A percentile compares a stretch with the other conserved stretches of the same genome.
These are phyloP conservation scores for Phytopythium kandeliae DNA, from an alignment of 352 stramenopile species.

Conservation along the genomic window DNA sequence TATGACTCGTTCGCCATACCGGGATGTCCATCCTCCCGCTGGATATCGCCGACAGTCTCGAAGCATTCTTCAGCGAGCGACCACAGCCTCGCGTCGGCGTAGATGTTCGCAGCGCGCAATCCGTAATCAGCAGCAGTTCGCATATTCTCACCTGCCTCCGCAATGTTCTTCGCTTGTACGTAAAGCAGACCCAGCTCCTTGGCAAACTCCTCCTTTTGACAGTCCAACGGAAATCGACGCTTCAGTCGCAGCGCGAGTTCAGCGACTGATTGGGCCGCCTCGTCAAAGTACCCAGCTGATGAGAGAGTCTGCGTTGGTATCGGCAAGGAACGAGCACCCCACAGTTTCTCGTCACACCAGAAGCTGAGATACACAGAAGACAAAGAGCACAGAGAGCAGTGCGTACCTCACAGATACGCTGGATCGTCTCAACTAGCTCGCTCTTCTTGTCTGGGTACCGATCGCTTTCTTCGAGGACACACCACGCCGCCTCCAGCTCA, in stretches of 20 bases:
- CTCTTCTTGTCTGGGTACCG: slow-evolving; percentile 31
- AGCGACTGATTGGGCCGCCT: slow-evolving; percentile 48
- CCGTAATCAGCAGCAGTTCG: slow-evolving; percentile 46
- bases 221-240: slow-evolving; percentile 52
- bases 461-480: slow-evolving; percentile 45
- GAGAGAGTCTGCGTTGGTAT: slow-evolving; percentile 25
- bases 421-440: slow-evolving; percentile 33
- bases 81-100: slow-evolving; percentile 51
- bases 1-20: slow-evolving; percentile 49
- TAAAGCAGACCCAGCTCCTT: slow-evolving; percentile 44
- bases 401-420: slow-evolving; percentile 43
- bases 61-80: slow-evolving; percentile 46
- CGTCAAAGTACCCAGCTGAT: slow-evolving; percentile 56
- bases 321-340: background rate
- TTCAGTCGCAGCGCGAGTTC: slow-evolving; percentile 60
- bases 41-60: slow-evolving; percentile 43
- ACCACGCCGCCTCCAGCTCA: slow-evolving; percentile 60
- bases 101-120: slow-evolving; percentile 39
- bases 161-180: slow-evolving; percentile 43
- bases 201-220: slow-evolving; percentile 21
- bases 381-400: background rate
- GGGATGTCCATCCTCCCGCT: slow-evolving; percentile 24
- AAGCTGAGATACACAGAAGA: no score
- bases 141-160: slow-evolving; percentile 44
- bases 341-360: background rate